Base-by-base conservation (phyloP, 2,329 filamentous ascomycete species). In the Bipolaris sorokiniana region DNA sequence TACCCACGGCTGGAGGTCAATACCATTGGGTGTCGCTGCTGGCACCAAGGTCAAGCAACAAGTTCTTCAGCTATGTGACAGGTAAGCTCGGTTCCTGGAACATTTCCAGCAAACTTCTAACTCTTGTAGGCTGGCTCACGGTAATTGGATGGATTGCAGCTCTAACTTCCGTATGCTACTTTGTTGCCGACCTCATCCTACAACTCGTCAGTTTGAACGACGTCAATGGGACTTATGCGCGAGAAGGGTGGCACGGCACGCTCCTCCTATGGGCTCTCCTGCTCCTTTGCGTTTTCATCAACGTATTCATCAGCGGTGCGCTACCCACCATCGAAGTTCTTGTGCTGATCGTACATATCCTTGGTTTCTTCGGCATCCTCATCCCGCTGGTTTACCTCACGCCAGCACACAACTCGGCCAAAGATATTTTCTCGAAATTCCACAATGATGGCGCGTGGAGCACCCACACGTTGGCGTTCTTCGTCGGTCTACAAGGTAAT, bases 311-410 rank as follows among this genome's bases (percentile, higher is more conserved):
- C 13, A 81, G 80, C 7, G 76, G 76, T 3, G 68, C 79, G 3
- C 70, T 85, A 2, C 82, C 82, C 0, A 69, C 77, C 1, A 75
- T 83, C 41, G 83, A 86, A 65, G 79, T 80, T 1, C 61, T 81
- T 13, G 75, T 83, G 20, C 69, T 84, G 7, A 75, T 82, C 23
- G 64, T 84, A 3, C 83, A 85, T 54, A 71, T 84, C n/a, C 65
- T 81, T 13, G 83, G 82, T 3, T 81, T 84, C 65, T 81, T 84
- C 54, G 82, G 78, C 0, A 80, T 84, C 52, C 68, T 85, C 10
- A 79, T 84, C 22, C 71, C 73, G 0, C 16, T 76, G 46, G 70
- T 74, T 2, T 76, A 76, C 40, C 54, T 76, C 20, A 68, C 72
- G 1, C 76, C 80, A 1, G 72, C 74, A 7, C 75, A 77, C 38